Base-by-base conservation (phyloP, 306 rosid genomes). In the Bauhinia variegata region DNA sequence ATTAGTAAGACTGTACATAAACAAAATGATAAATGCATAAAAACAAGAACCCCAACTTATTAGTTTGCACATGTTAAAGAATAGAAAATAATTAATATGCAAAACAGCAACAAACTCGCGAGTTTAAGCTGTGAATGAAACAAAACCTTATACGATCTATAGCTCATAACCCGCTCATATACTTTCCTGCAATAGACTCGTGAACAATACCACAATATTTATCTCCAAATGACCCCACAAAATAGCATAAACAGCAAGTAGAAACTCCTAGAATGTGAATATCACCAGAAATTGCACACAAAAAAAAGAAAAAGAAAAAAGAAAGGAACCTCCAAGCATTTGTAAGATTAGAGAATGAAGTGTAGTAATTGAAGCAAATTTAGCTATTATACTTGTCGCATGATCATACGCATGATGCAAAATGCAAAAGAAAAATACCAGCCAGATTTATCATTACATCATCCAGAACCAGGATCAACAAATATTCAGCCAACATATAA, bases 1-100 rank as follows among this genome's bases (percentile, higher is more conserved):
- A 67, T 57, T 19, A 43, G 15, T 15, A 50, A 64, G 57, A 48
- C 43, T 2, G 51, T 51, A 38, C 28, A 64, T 13, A 47, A 30
- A 62, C 8, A n/a, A 7, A 5, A n/a, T 30, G 0, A 5, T 30
- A 47, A 11, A 70, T 8, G 43, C 38, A 50, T 32, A 51, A 14
- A 47, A 9, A 32, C 8, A 33, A 8, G 7, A 68, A 50, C 44
- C 41, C 46, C 8, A 33, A 65, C 17, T 67, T 19, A 15, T 11
- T 28, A 72, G 56, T 19, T 48, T 11, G 4, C 19, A 49, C 10
- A 42, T 5, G 38, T 23, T 62, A 55, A 37, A 47, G 43, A 65
- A 32, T 18, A 19, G 15, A 68, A 16, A 42, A 13, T 8, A 44
- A 51, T 44, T 19, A n/a, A 1, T n/a, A 62, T 15, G 34, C 8